Percentiles rank a stretch among this genome's conserved stretches.
Evolutionary conservation across 2,329 filamentous ascomycete genomes (phyloP).

Genomic region (Pseudogymnoascus sp.): DNA sequence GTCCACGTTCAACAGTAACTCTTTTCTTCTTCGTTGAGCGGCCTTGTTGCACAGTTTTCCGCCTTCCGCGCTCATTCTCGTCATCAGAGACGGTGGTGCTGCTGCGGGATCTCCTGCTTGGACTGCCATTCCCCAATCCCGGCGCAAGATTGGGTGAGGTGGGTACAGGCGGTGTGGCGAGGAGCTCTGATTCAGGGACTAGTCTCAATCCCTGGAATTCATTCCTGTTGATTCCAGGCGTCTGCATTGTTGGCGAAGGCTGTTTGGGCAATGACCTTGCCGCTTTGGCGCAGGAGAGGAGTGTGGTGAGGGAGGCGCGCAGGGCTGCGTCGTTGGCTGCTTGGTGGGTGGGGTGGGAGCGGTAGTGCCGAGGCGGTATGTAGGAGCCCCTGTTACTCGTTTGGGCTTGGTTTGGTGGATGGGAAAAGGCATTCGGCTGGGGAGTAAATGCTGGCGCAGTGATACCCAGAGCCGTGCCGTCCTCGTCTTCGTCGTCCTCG

Average conservation of each 20-base stretch:
- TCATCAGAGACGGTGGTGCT: not conserved
- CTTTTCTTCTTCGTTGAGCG: slow-evolving; percentile 38
- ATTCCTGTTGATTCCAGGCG: slow-evolving; percentile 24
- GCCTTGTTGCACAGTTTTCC: not conserved
- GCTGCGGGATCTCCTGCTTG: slow-evolving; percentile 4
- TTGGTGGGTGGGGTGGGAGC: slow-evolving; percentile 49
- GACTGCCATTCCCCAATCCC: slow-evolving; percentile 37
- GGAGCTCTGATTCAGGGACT: slow-evolving; percentile 54
- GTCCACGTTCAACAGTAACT: slow-evolving; percentile 30
- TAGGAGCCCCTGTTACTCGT: slow-evolving; percentile 25
- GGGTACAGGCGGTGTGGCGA: slow-evolving; percentile 30
- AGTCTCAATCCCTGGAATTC: slow-evolving; percentile 51
- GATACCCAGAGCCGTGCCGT: slow-evolving; percentile 69
- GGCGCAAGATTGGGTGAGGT: slow-evolving; percentile 21
- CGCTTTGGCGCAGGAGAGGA: slow-evolving; percentile 90
- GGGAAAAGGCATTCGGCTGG: slow-evolving; percentile 86
- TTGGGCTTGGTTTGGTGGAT: slow-evolving; percentile 55
- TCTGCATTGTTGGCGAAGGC: slow-evolving; percentile 14
- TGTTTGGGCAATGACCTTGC: slow-evolving; percentile 72
- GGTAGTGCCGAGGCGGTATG: slow-evolving; percentile 30
- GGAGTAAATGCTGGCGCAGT: slow-evolving; percentile 59
- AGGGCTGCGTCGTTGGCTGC: slow-evolving; percentile 90
- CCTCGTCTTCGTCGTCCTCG: slow-evolving; percentile 60
- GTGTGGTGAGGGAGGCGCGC: slow-evolving; percentile 84
- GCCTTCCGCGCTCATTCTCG: not conserved